Evolutionary conservation across 805 yeast genomes (phyloP), one percentile per base, ranked within the genome.

Genomic region (Kodamaea fukazawae): DNA sequence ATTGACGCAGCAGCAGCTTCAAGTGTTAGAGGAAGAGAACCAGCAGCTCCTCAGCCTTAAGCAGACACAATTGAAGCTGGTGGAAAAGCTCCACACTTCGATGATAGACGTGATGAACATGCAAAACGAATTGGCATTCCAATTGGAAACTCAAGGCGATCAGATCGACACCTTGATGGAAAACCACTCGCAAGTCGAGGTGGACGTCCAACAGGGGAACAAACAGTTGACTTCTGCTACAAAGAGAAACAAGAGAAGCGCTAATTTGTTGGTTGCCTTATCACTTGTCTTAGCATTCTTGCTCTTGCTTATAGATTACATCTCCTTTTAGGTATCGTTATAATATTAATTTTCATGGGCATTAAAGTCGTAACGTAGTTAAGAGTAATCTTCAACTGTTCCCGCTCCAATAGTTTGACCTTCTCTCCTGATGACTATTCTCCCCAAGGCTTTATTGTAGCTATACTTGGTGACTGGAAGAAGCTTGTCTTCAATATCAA

Each of bases 391-490:
- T 12, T 53, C 47, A 2, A 78, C 73, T 0, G 55, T 60, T 1
- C 86, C 86, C 2, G 84, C 83, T 4, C 88, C 93, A 32, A 86
- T 70, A 1, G 89, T 83, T 11, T 58, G 43, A 3, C 91, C 89
- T 42, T 81, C 87, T 48, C 78, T 72, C 43, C 95, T 73, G 29
- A 86, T 61, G 12, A 86, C 86, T 15, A 86, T 65, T 48, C 90
- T 65, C 4, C 90, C 88, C 32, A 86, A 61, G 20, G 72, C 70
- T 43, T 64, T 64, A 55, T 72, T 71, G 34, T 75, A 71, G 4
- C 53, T 57, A 43, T 70, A 79, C 14, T 65, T 66, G 11, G 81
- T 61, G 30, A 82, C 46, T 1, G 89, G 86, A 29, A 80, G 60
- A 1, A 70, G 60, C 36, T 73, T 57, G 12, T 67, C 75, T 29